A percentile compares a stretch with the other conserved stretches of the same genome.
Evolutionary conservation across 208 protist species (phyloP).

Genomic region (Leishmania braziliensis): DNA sequence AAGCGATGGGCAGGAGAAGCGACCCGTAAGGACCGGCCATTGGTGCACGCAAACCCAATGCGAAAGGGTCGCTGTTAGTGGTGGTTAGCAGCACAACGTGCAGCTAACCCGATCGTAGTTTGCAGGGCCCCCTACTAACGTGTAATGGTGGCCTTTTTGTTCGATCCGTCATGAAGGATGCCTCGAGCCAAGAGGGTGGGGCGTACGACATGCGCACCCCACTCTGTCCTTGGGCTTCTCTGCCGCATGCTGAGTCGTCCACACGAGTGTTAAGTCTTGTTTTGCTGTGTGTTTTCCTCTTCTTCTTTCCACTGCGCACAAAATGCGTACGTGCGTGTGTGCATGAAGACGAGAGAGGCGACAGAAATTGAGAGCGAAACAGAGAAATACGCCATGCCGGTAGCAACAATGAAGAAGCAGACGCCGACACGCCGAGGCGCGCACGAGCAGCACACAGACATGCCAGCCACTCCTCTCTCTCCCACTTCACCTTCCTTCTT

Average conservation of each 20-base stretch:
- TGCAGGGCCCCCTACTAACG: background rate
- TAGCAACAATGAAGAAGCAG: too few species aligned
- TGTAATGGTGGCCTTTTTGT: background rate
- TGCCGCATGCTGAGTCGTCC: background rate
- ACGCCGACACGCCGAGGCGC: too few species aligned
- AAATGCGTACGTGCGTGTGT: background rate
- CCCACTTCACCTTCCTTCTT: background rate
- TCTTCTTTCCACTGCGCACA: background rate
- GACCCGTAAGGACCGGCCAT: background rate
- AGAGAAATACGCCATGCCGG: too few species aligned
- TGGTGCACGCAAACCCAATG: background rate
- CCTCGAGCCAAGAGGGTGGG: background rate
- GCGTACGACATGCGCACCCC: background rate
- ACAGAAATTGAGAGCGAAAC: background rate
- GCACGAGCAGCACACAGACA: background rate
- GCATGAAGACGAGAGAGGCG: background rate
- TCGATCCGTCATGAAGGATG: background rate
- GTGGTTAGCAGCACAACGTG: background rate
- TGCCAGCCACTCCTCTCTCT: background rate
- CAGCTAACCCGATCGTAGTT: background rate
- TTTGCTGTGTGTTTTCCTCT: background rate
- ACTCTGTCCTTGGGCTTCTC: background rate
- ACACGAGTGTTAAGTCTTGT: background rate
- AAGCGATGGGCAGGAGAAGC: background rate
- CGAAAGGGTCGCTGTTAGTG: background rate